Percentiles rank a stretch among this genome's conserved stretches.
These are phyloP conservation scores for Ramularia collo-cygni DNA, from an alignment of 2,329 filamentous ascomycete genomes.

Conservation along the genomic window DNA sequence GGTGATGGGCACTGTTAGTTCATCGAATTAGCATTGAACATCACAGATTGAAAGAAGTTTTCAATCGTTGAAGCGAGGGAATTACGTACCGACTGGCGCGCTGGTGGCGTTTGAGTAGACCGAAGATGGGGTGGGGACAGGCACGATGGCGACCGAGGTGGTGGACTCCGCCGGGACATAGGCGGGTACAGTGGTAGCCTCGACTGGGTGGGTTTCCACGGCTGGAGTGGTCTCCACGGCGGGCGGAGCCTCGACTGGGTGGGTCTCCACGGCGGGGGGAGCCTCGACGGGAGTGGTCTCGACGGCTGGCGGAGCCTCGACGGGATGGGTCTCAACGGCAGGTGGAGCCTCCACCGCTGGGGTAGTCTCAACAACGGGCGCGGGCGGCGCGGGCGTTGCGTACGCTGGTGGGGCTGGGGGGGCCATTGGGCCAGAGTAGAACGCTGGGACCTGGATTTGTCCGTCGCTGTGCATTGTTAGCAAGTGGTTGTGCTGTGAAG, in stretches of 20 bases:
- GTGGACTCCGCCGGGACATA: too few relatives aligned
- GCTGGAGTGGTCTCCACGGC: neutral
- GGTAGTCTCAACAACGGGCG: constrained; percentile 4
- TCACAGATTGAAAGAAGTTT: too few relatives aligned
- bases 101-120: too few relatives aligned
- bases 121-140: too few relatives aligned
- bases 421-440: constrained; percentile 7
- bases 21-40: neutral
- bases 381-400: constrained; percentile 4
- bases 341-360: neutral
- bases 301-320: constrained; percentile 4
- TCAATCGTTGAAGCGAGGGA: too few relatives aligned
- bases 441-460: constrained; percentile 9
- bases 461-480: constrained; percentile 12
- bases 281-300: constrained; percentile 5
- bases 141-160: too few relatives aligned
- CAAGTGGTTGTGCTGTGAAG: constrained; percentile 1
- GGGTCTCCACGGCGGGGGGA: constrained; percentile 4
- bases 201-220: constrained; percentile 6
- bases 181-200: neutral
- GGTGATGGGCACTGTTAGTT: too few relatives aligned
- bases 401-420: constrained; percentile 4
- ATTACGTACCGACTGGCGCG: too few relatives aligned
- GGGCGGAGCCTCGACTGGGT: constrained; percentile 3
- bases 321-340: constrained; percentile 5